These are phyloP conservation scores for Sphenostylis stenocarpa DNA, from an alignment of 306 rosid species.

Conservation along the genomic window DNA sequence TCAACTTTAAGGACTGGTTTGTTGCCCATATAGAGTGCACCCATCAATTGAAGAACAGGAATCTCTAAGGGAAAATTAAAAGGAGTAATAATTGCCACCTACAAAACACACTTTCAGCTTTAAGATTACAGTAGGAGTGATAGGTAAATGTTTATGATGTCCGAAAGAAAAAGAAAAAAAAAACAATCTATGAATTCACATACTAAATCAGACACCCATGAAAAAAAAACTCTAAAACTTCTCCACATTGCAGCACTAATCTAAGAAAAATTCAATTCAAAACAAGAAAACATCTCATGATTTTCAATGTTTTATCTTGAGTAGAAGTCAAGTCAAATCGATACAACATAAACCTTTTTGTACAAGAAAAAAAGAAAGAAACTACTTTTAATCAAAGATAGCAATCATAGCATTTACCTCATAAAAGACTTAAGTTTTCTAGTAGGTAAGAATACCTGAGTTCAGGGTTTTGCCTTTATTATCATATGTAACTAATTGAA, in stretches of 20 bases:
- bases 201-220: background rate
- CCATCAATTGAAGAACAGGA: conserved; percentile 98
- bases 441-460: conserved; percentile 10
- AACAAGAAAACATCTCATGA: background rate
- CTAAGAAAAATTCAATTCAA: conserved; percentile 31
- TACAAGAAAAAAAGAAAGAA: background rate
- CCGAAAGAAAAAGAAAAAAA: background rate
- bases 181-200: background rate
- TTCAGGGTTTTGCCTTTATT: background rate
- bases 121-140: background rate
- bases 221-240: conserved; percentile 13
- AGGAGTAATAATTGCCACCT: conserved; percentile 96
- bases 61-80: conserved; percentile 96
- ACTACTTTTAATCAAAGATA: background rate
- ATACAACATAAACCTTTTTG: background rate
- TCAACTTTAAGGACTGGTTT: conserved; percentile 94
- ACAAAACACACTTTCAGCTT: conserved; percentile 30
- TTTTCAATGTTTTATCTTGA: background rate
- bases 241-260: background rate
- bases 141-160: background rate
- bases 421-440: background rate
- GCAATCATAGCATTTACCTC: conserved; percentile 9
- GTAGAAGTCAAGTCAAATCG: background rate
- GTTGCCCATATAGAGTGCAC: conserved; percentile 99
- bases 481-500: conserved; percentile 8